Base-by-base conservation (phyloP, 345 rosid species). In the Clausena lansium region DNA sequence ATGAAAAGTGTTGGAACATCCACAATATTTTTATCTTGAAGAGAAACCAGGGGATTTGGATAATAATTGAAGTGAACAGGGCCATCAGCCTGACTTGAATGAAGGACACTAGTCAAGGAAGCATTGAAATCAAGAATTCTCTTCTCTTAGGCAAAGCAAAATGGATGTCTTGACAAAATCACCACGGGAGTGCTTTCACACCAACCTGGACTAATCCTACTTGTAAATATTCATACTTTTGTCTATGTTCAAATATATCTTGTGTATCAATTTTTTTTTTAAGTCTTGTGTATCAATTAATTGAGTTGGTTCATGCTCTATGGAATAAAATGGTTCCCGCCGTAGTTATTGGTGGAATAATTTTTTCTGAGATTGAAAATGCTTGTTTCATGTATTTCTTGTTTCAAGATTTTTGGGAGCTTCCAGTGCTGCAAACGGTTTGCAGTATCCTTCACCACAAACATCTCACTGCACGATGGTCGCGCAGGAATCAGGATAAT, bases 281-380 rank as follows among this genome's bases (percentile, higher is more conserved):
- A n/a, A n/a, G n/a, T n/a, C n/a, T n/a, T n/a, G n/a, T n/a, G n/a
- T n/a, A 73, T 27, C 38, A 28, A 73, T 11, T 47, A 28, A 27
- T 60, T 62, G 76, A 39, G 39, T 39, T 2, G 76, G 67, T 22
- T 60, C 57, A 17, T 60, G 66, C 27, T 41, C 5, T 7, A 13
- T 9, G 35, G 3, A 45, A 39, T 24, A 45, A 36, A 25, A 73
- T 62, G 9, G 15, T 27, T 17, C 65, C 36, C 39, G 6, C 66
- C 2, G 20, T 39, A 3, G 58, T 73, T 60, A n/a, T 73, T 45
- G 9, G 39, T 39, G 55, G 76, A 61, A 73, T 39, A 17, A 9
- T 60, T 13, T 39, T 60, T 73, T 61, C 62, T 39, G 39, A 25
- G 9, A 73, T 39, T 73, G 76, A 60, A 73, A 39, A 73, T 60